Evolutionary conservation across 352 stramenopile genomes (phyloP).

Genomic region (Phytophthora pisi): DNA sequence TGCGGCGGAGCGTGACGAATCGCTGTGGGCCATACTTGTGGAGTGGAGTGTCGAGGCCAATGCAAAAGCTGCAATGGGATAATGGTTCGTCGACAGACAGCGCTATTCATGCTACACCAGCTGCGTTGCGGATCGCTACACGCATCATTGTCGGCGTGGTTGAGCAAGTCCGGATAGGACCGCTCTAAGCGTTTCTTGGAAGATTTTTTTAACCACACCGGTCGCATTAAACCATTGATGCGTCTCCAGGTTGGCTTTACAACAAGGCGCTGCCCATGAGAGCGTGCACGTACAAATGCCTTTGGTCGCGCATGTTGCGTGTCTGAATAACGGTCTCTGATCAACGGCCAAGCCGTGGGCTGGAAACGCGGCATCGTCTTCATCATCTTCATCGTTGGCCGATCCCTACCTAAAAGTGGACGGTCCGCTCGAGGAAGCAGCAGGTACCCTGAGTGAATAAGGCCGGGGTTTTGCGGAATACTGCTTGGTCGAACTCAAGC

Average conservation of each 20-base stretch:
- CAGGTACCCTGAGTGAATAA: not conserved
- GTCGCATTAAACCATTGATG: not conserved
- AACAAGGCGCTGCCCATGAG: not conserved
- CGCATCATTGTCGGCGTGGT: slow-evolving; percentile 21
- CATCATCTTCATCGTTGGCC: not conserved
- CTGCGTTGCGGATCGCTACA: no score
- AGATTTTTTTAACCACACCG: slow-evolving; percentile 21
- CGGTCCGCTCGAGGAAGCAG: not conserved
- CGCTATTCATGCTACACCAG: not conserved
- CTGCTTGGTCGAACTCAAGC: no score
- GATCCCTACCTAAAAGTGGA: not conserved
- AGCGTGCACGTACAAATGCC: slow-evolving; percentile 1
- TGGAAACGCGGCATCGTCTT: slow-evolving; percentile 9
- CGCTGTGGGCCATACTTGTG: slow-evolving; percentile 14
- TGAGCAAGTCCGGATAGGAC: slow-evolving; percentile 15
- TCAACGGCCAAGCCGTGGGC: slow-evolving; percentile 11
- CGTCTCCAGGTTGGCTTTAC: not conserved
- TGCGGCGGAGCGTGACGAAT: not conserved
- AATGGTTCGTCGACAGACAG: not conserved
- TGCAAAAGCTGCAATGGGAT: slow-evolving; percentile 9
- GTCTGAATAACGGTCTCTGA: slow-evolving; percentile 11
- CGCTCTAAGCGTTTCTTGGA: slow-evolving; percentile 14
- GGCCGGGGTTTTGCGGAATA: no score
- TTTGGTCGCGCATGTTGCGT: slow-evolving; percentile 7
- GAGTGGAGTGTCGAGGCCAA: slow-evolving; percentile 13